phyloP scores from a whole-genome alignment of 208 protist genomes.

The Phytomonas francai region DNA sequence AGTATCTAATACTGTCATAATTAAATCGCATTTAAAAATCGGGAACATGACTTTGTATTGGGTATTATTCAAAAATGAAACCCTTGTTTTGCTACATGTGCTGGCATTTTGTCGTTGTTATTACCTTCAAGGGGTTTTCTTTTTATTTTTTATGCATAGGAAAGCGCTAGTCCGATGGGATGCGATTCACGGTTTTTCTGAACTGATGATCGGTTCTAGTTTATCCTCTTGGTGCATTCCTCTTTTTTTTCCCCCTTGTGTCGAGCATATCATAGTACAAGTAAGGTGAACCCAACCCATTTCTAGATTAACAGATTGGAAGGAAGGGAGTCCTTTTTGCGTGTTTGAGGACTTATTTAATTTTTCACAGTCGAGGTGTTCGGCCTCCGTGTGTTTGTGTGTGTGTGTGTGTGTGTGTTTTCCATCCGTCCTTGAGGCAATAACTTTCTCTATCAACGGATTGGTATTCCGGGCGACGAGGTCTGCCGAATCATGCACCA shows the following conservation, averaged over 20 bases:
- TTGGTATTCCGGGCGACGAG: background rate
- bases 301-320: slow-evolving; percentile 7
- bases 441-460: background rate
- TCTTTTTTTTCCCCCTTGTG: slow-evolving; percentile 11
- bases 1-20: background rate
- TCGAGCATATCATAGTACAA: slow-evolving; percentile 7
- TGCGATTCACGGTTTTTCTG: background rate
- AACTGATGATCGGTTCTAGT: background rate
- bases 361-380: background rate
- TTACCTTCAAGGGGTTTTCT: slow-evolving; percentile 1
- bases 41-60: background rate
- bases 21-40: slow-evolving; percentile 5
- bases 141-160: slow-evolving; percentile 9
- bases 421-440: background rate
- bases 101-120: slow-evolving; percentile 6
- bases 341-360: slow-evolving; percentile 1
- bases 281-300: background rate
- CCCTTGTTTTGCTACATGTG: background rate
- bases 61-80: background rate
- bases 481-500: slow-evolving; percentile 39
- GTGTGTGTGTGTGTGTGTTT: slow-evolving; percentile 3
- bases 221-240: slow-evolving; percentile 7
- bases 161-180: background rate
- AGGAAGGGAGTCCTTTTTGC: background rate
- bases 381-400: slow-evolving; percentile 1